These are phyloP conservation scores for Pseudopithomyces maydicus DNA, from an alignment of 2,329 filamentous ascomycete species.

Conservation along the genomic window DNA sequence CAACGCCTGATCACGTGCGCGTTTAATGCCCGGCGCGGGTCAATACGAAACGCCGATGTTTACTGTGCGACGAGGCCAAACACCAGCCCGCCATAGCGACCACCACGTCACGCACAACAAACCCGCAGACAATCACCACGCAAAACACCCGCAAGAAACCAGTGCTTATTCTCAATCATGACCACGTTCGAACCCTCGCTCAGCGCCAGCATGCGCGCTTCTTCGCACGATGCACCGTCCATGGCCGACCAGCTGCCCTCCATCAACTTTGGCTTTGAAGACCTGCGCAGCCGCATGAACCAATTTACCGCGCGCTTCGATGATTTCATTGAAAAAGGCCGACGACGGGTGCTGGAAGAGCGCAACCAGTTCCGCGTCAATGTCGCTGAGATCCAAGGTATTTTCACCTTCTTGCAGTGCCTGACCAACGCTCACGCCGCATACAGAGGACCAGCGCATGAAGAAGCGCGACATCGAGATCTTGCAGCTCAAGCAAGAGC, in stretches of 20 bases:
- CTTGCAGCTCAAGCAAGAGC: constrained; percentile 70
- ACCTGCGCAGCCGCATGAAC: constrained; percentile 91
- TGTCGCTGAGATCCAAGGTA: constrained; percentile 88
- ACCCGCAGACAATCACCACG: background rate
- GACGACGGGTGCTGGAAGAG: constrained; percentile 89
- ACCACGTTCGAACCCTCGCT: constrained; percentile 72
- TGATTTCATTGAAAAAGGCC: constrained; percentile 87
- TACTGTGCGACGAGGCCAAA: constrained; percentile 35
- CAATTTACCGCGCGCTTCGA: constrained; percentile 92
- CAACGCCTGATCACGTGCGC: constrained; percentile 37
- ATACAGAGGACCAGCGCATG: constrained; percentile 85
- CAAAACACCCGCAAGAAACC: background rate
- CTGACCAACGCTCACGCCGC: background rate
- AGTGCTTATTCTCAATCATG: constrained; percentile 50
- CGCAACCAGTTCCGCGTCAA: constrained; percentile 92
- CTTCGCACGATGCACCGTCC: constrained; percentile 64
- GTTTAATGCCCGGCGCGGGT: constrained; percentile 14
- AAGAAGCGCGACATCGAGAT: constrained; percentile 88
- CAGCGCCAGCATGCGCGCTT: constrained; percentile 66
- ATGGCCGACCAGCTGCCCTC: constrained; percentile 81
- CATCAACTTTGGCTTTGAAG: constrained; percentile 95
- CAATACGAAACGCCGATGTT: constrained; percentile 24
- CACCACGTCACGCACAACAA: constrained; percentile 21
- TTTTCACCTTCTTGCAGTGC: constrained; percentile 16
- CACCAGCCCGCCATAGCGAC: constrained; percentile 20